These are phyloP conservation scores for Stromatinia cepivora DNA, from an alignment of 2,329 filamentous ascomycete genomes.

Conservation along the genomic window DNA sequence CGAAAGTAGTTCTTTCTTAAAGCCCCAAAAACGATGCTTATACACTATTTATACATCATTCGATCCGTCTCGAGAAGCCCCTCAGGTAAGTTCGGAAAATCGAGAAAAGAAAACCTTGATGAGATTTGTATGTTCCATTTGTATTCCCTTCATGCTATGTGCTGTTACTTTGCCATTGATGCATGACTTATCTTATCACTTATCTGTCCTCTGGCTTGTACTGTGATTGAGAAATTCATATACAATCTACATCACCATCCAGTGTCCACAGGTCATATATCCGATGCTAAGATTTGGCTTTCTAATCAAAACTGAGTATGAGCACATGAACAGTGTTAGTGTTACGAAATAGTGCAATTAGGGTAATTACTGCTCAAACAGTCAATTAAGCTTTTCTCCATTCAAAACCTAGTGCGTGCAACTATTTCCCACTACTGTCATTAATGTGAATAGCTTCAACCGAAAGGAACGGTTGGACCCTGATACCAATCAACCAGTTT, in stretches of 20 bases:
- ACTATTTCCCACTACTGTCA: no score
- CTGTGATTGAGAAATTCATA: neutral
- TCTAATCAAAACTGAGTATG: neutral
- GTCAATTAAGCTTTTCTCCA: no score
- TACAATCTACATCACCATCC: neutral
- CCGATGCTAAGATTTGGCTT: neutral
- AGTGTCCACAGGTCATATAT: neutral
- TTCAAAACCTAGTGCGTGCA: no score
- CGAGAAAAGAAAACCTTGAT: no score
- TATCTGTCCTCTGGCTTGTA: neutral
- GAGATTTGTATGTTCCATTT: neutral
- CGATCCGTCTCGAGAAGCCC: no score
- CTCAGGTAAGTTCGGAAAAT: no score
- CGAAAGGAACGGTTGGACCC: no score
- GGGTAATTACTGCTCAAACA: no score
- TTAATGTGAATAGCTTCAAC: no score
- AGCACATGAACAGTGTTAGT: neutral
- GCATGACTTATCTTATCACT: neutral
- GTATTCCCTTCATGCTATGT: neutral
- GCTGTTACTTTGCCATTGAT: neutral
- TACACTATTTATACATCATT: no score
- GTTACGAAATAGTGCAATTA: no score
- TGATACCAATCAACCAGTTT: neutral
- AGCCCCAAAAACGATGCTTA: no score
- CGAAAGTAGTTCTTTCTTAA: neutral